Base-by-base conservation (phyloP, 768 basidiomycete species). In the Rhizopogon vesiculosus region DNA sequence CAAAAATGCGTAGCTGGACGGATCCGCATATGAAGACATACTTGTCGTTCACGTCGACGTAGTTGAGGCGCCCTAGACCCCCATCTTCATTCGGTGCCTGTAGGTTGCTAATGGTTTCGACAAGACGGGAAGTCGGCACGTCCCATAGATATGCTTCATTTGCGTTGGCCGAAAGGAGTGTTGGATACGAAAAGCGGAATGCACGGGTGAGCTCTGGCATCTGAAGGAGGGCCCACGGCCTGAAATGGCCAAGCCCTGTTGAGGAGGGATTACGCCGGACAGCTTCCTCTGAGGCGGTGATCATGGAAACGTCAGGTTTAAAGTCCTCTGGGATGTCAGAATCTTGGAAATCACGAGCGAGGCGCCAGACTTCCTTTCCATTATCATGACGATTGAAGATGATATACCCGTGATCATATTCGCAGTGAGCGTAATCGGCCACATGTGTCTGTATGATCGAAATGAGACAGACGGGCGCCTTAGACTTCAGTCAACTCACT, bases 331-430 rank as follows among this genome's bases (percentile, higher is more conserved):
- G 61, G 13, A 56, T 49, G 6, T 57, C 56, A 42, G 61, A 59
- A 7, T 53, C 56, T 12, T 68, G 61, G 28, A 76, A 69, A 39
- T 74, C 71, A 3, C 71, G 60, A 6, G 74, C 62, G 28, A 62
- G 76, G 29, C 85, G 74, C 91, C 90, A 93, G 13, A 91, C 81
- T 65, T 93, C 91, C 59, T 86, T 86, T 58, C 70, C 63, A 8
- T 77, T 76, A 29, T 75, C 77, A 19, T 65, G 44, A 31, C 85
- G 79, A 62, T 91, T 86, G 64, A 90, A 88, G 45, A 91, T 71
- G 45, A 91, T 71, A 62, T 80, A 90, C 8, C 91, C 90, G 29
- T 78, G 70, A 13, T 74, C 82, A 59, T 90, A 93, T 67, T 92
- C 91, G 60, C 82, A 79, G 62, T 91, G 89, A 0, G 89, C 88